Conservation (phyloP, 2,329 filamentous ascomycete genomes). For the Cladorrhinum sp. region DNA sequence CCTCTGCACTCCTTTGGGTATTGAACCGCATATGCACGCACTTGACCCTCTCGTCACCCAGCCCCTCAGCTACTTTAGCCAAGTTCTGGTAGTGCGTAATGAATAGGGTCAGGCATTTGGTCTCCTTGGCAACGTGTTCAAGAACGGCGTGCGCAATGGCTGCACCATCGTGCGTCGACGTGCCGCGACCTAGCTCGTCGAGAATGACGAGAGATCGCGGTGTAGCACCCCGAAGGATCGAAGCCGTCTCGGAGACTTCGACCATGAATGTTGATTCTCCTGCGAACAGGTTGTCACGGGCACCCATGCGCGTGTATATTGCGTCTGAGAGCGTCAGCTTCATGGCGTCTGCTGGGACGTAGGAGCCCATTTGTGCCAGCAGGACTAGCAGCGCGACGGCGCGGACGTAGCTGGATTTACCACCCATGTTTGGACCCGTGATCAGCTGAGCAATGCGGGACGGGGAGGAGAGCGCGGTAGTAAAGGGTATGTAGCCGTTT, state of each 20-base stretch:
- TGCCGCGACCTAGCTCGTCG: constrained; percentile 91
- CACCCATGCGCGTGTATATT: constrained; percentile 93
- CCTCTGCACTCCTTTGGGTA: constrained; percentile 16
- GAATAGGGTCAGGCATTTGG: constrained; percentile 80
- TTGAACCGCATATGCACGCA: constrained; percentile 94
- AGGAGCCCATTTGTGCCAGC: constrained; percentile 92
- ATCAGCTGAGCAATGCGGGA: constrained; percentile 74
- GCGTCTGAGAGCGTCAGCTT: constrained; percentile 81
- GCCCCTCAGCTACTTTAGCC: constrained; percentile 64
- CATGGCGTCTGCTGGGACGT: constrained; percentile 77
- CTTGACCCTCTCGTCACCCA: constrained; percentile 60
- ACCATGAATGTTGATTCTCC: constrained; percentile 98
- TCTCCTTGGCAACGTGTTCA: constrained; percentile 73
- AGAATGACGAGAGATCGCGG: constrained; percentile 83
- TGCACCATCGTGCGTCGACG: constrained; percentile 91
- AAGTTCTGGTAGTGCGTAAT: constrained; percentile 97
- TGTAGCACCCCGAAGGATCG: constrained; percentile 86
- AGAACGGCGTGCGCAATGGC: constrained; percentile 93
- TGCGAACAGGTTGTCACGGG: constrained; percentile 91
- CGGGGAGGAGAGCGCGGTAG: constrained; percentile 67
- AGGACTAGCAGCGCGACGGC: constrained; percentile 88
- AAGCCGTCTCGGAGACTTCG: constrained; percentile 86
- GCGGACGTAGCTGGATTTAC: constrained; percentile 96
- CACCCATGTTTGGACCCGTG: constrained; percentile 98
- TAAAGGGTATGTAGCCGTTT: constrained; percentile 87